A percentile compares a stretch with the other conserved stretches of the same genome.
These are phyloP conservation scores for Monilinia fructigena DNA, from an alignment of 2,329 filamentous ascomycete species.

Conservation along the genomic window DNA sequence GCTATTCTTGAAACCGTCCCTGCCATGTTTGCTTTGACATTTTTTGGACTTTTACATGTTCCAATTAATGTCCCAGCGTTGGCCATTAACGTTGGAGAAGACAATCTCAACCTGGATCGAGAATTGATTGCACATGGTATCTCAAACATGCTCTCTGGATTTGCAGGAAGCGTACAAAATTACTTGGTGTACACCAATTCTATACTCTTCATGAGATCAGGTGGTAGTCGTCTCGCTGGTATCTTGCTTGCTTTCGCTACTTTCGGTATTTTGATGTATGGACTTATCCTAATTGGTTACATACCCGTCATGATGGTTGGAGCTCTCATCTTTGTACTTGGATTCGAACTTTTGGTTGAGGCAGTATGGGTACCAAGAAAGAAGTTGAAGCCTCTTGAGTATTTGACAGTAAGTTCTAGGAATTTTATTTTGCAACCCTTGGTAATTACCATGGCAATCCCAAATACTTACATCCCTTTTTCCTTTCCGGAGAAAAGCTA, in stretches of 20 bases:
- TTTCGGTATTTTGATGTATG: conserved; percentile 77
- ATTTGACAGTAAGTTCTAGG: conserved; percentile 65
- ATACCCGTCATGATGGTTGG: conserved; percentile 98
- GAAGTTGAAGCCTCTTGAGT: conserved; percentile 83
- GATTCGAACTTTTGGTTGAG: conserved; percentile 87
- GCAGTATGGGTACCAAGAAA: conserved; percentile 86
- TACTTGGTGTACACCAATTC: conserved; percentile 98
- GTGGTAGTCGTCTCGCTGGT: conserved; percentile 81
- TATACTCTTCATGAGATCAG: conserved; percentile 91
- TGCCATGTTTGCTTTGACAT: conserved; percentile 94
- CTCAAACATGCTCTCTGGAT: conserved; percentile 87
- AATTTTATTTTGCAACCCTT: too few relatives aligned
- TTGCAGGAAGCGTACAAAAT: conserved; percentile 86
- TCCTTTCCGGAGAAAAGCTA: conserved; percentile 27
- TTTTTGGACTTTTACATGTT: conserved; percentile 95
- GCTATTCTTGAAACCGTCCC: conserved; percentile 83
- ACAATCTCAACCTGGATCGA: conserved; percentile 85
- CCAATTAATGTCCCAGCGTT: conserved; percentile 97
- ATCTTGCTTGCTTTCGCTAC: conserved; percentile 80
- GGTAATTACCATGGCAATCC: too few relatives aligned
- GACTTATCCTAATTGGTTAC: conserved; percentile 84
- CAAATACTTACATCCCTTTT: background rate
- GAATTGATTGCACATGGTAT: conserved; percentile 91
- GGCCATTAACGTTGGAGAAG: conserved; percentile 85
- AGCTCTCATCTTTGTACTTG: conserved; percentile 89